Conservation (phyloP, 352 stramenopile genomes). For the Phytophthora constricta region DNA sequence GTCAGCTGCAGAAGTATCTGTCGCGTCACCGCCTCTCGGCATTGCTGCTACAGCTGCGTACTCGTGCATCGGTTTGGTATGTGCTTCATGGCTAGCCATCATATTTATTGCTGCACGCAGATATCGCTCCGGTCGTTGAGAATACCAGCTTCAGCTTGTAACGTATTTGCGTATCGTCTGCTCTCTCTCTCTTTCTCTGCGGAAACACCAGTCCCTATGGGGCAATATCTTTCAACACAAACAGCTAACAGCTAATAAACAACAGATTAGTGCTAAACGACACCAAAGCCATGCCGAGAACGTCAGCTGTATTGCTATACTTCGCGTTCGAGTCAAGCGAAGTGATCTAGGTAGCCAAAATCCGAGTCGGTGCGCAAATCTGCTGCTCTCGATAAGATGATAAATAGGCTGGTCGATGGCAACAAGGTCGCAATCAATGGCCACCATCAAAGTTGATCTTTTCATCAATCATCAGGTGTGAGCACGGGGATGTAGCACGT, state of each 20-base stretch:
- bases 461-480: conserved; percentile 56
- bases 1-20: conserved; percentile 17
- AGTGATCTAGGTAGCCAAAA: no score
- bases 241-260: no score
- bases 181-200: conserved; percentile 1
- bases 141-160: background rate
- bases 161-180: conserved; percentile 18
- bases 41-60: conserved; percentile 49
- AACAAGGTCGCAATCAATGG: background rate
- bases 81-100: conserved; percentile 52
- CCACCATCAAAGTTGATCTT: no score
- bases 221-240: no score
- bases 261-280: no score
- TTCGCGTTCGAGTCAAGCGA: no score
- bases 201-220: background rate
- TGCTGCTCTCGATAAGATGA: conserved; percentile 3
- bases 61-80: conserved; percentile 61
- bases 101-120: conserved; percentile 56
- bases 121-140: conserved; percentile 30
- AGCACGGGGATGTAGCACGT: conserved; percentile 86
- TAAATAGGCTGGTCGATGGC: conserved; percentile 14
- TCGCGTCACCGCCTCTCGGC: conserved; percentile 13
- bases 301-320: no score
- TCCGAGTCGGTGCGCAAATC: no score
- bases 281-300: no score